Base-by-base conservation (phyloP, 352 stramenopile species). In the Pythium aphanidermatum region DNA sequence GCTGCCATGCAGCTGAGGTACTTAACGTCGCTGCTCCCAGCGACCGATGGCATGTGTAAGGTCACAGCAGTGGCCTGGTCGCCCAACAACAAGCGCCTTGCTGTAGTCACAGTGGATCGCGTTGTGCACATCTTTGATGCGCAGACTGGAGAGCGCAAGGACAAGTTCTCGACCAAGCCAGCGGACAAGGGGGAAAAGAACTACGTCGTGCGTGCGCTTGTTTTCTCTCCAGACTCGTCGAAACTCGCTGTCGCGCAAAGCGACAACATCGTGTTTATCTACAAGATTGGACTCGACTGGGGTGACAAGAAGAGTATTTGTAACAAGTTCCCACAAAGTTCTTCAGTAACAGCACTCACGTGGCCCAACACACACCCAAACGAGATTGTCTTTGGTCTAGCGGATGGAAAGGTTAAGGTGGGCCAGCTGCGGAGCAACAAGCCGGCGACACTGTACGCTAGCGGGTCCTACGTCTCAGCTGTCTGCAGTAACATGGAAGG, bases 261-360 rank as follows among this genome's bases (percentile, higher is more conserved):
- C 57, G 92, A 98, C 72, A 97, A 96, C 65, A 97, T 98, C 46
- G 84, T 98, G 5, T 98, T 98, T 58, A 91, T 98, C 40, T 98
- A 98, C 70, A 97, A 97, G 65, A 86, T 97, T 35, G 86, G 92
- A 0, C 46, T 95, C 20, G 90, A 97, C 25, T 97, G 86, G 85
- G 82, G 82, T 12, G 92, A 97, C 60, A 97, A 97, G 63, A 98
- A 98, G 61, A 95, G 73, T 61, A 97, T 98, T 34, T 97, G 91
- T 68, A 97, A 98, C 74, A 97, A 97, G 64, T 98, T 98, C 49
- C 61, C 70, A 4, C 86, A 96, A 59, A 67, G 60, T 25, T 68
- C 63, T 40, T 85, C 86, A 7, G 68, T 97, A 19, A 98, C 92
- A 32, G 64, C 67, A 44, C 66, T 98, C 46, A 79, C 85, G 34